Base-by-base conservation (phyloP, 805 yeast genomes). In the Lipomyces yamanashiensis region DNA sequence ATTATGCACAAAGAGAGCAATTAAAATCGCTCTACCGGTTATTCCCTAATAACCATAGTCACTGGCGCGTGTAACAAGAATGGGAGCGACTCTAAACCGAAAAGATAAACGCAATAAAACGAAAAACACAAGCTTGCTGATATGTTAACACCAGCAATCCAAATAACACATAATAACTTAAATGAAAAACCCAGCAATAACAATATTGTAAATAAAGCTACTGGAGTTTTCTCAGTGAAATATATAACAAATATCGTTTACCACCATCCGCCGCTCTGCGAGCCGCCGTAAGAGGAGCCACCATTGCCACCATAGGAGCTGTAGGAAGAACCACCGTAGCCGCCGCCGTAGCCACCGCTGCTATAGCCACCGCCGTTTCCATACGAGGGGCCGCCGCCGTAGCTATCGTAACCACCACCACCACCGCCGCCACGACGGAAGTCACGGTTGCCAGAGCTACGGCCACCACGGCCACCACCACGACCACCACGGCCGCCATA, bases 401-500 rank as follows among this genome's bases (percentile, higher is more conserved):
- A 68, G 62, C 66, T 67, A 62, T 76, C 75, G 65, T 68, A 63
- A 56, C 54, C 58, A 66, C 74, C 73, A 58, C 75, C 71, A 55
- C 73, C 72, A 62, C 75, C 72, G 69, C 81, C 77, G 65, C 76
- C 75, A 68, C 81, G 81, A 77, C 87, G 83, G 81, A 76, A 81
- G 74, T 84, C 87, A 70, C 85, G 81, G 68, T 76, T 78, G 66
- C 75, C 76, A 69, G 78, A 74, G 39, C 73, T 66, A 39, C 73
- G 67, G 34, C 75, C 71, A 66, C 76, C 70, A 75, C 79, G 67
- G 76, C 80, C 66, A 62, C 81, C 79, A 56, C 75, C 75, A 39
- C 77, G 72, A 59, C 81, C 77, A 62, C 85, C 80, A 62, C 80
- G 73, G 60, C 86, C 81, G 67, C 86, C 80, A 68, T 86, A 81